Base-by-base conservation (phyloP, 768 basidiomycete species). In the Boletus subparvulus region DNA sequence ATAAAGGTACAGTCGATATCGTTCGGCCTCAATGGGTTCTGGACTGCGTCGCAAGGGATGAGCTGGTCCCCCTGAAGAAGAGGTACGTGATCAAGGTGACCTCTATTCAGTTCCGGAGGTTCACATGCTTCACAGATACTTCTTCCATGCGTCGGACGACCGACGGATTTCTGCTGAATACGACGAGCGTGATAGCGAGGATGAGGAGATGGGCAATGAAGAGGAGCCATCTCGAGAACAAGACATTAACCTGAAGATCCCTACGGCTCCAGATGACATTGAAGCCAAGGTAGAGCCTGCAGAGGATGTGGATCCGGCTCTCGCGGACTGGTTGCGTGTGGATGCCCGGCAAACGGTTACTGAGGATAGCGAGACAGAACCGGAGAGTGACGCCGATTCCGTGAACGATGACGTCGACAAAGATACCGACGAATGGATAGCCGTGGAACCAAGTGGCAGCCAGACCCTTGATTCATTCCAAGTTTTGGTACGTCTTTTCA, bases 21-120 rank as follows among this genome's bases (percentile, higher is more conserved):
- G 74, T 96, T 56, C 85, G 81, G 53, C 92, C 95, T 0, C 74
- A 80, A 30, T 98, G 94, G 94, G 76, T 98, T 52, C 66, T 78
- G 37, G 90, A 94, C 65, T 94, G 87, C 24, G 78, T 95, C n/a
- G 76, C 78, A 6, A 74, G 75, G 30, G 80, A 78, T 12, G 74
- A 81, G 55, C 75, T 77, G 19, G 71, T 83, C 28, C 86, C 91
- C 1, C 73, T 94, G 56, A 78, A 70, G 39, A 86, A 87, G 72
- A 87, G 83, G 93, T 94, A 64, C 47, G 39, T 39, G 10, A 8
- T 35, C 12, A 36, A 3, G n/a, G 58, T 52, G 32, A 16, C 28
- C 0, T 54, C 4, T 30, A 33, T 39, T 43, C 24, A n/a, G 44
- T 30, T 39, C 17, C 5, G 12, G 17, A 50, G 13, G 13, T 53